Conservation (phyloP, 768 basidiomycete genomes). For the Gloeophyllum trabeum region DNA sequence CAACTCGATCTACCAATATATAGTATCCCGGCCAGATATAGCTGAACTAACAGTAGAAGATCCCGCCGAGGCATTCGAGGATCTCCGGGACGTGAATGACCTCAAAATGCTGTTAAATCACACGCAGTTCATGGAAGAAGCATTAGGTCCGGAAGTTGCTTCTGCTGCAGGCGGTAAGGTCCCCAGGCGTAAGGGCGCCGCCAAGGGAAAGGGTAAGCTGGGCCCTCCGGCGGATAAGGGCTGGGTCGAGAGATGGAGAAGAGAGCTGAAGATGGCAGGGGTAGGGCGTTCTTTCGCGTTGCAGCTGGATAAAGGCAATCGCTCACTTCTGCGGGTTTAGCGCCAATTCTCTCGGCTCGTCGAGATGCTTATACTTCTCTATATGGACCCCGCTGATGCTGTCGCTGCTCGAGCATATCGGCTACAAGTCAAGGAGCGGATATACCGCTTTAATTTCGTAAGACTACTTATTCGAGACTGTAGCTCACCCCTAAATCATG, state of each 20-base stretch:
- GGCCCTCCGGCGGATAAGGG: conserved; percentile 67
- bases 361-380: conserved; percentile 80
- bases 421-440: conserved; percentile 87
- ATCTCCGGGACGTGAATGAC: conserved; percentile 88
- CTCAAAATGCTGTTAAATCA: conserved; percentile 63
- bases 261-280: conserved; percentile 80
- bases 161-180: conserved; percentile 27
- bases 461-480: conserved; percentile 18
- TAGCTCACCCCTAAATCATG: background rate
- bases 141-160: conserved; percentile 28
- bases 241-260: conserved; percentile 76
- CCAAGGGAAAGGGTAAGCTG: conserved; percentile 40
- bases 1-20: conserved; percentile 71
- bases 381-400: conserved; percentile 52
- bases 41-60: conserved; percentile 97
- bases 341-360: conserved; percentile 88
- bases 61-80: conserved; percentile 96
- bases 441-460: conserved; percentile 94
- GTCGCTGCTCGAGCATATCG: conserved; percentile 55
- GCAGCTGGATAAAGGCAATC: background rate
- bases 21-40: conserved; percentile 51
- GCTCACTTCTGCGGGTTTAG: conserved; percentile 24
- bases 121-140: conserved; percentile 61
- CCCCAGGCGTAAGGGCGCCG: conserved; percentile 24
- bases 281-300: conserved; percentile 28